Evolutionary conservation across 768 basidiomycete species (phyloP).

Genomic region (Amanita brunnescens): DNA sequence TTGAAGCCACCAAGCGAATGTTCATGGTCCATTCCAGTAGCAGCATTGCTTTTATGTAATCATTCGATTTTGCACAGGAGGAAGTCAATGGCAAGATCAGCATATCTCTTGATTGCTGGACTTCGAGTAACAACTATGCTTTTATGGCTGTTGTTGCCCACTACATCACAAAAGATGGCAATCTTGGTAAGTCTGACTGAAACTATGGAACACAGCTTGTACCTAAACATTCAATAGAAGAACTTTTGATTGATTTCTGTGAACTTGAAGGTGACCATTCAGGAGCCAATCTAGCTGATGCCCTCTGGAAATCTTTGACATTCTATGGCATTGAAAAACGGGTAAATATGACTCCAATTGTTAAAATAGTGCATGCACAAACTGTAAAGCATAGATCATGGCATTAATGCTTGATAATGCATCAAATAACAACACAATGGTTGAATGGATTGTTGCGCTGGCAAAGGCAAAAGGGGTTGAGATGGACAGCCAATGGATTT

Average conservation of each 20-base stretch:
- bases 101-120: constrained; percentile 23
- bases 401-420: constrained; percentile 28
- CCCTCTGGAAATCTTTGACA: too few species aligned
- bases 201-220: too few species aligned
- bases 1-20: constrained; percentile 10
- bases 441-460: constrained; percentile 15
- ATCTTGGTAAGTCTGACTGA: too few species aligned
- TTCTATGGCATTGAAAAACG: too few species aligned
- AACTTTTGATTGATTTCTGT: constrained; percentile 26
- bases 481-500: constrained; percentile 12
- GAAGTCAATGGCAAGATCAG: constrained; percentile 11
- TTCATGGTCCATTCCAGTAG: constrained; percentile 9
- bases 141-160: constrained; percentile 23
- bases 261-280: constrained; percentile 20
- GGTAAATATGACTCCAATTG: too few species aligned
- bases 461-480: constrained; percentile 12
- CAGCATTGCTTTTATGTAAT: too few species aligned
- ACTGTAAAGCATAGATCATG: constrained; percentile 17
- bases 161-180: constrained; percentile 18
- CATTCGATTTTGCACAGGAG: too few species aligned
- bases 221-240: too few species aligned
- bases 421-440: constrained; percentile 27
- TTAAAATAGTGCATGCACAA: neutral
- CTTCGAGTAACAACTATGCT: constrained; percentile 21
- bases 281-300: too few species aligned